Evolutionary conservation across 768 basidiomycete species (phyloP).

Genomic region (Mycena rosella): DNA sequence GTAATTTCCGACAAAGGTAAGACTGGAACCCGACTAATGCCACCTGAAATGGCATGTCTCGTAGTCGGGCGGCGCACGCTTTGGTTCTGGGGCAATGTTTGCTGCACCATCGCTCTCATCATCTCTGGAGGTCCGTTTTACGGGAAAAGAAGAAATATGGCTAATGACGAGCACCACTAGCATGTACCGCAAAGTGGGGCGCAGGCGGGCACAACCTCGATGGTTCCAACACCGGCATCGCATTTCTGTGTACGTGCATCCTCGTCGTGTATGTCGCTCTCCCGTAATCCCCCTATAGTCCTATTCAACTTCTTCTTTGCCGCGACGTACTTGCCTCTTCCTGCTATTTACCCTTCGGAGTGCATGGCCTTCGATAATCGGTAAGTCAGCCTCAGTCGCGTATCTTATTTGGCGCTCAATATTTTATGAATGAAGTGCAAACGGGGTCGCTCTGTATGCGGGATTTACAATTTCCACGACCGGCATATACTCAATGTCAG

Average conservation of each 20-base stretch:
- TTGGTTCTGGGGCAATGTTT: conserved; percentile 63
- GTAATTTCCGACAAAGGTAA: conserved; percentile 55
- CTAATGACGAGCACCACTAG: conserved; percentile 29
- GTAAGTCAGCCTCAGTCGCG: conserved; percentile 36
- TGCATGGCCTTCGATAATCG: conserved; percentile 67
- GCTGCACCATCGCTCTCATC: conserved; percentile 53
- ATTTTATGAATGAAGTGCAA: conserved; percentile 52
- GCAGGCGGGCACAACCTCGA: conserved; percentile 49
- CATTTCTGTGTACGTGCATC: conserved; percentile 57
- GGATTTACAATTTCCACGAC: conserved; percentile 40
- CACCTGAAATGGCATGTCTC: not conserved
- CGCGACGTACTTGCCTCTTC: conserved; percentile 70
- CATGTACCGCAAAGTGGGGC: conserved; percentile 58
- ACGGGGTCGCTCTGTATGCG: conserved; percentile 72
- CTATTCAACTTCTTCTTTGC: conserved; percentile 68
- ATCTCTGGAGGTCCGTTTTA: conserved; percentile 52
- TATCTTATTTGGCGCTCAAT: not conserved
- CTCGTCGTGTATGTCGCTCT: not conserved
- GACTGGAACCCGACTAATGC: not conserved
- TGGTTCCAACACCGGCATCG: conserved; percentile 59
- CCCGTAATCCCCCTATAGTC: conserved; percentile 48
- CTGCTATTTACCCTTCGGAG: conserved; percentile 69
- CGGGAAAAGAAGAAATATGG: not conserved
- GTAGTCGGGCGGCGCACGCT: conserved; percentile 57
- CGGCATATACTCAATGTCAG: not conserved